phyloP scores from a whole-genome alignment of 495 filamentous ascomycete species.

The Podospora pseudoanserina region DNA sequence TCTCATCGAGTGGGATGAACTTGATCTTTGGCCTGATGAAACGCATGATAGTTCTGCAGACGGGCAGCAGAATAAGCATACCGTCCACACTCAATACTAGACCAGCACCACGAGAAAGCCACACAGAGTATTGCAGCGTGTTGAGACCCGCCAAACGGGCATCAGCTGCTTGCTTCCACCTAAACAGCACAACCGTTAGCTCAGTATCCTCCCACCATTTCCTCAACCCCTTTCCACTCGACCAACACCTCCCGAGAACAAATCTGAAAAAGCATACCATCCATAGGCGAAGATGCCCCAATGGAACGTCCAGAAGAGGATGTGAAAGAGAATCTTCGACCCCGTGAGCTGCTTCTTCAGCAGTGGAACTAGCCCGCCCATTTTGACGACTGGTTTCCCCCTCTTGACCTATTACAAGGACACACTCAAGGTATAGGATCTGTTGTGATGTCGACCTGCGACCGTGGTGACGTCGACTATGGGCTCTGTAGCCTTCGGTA shows the following conservation, averaged over 20 bases:
- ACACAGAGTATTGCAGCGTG: constrained; percentile 80
- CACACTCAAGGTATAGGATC: not conserved
- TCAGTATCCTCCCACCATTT: not conserved
- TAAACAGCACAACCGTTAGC: constrained; percentile 37
- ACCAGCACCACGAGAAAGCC: constrained; percentile 91
- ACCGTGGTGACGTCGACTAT: constrained; percentile 33
- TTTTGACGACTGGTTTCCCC: constrained; percentile 33
- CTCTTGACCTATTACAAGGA: constrained; percentile 18
- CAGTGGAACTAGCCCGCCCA: constrained; percentile 36
- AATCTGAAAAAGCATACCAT: constrained; percentile 61
- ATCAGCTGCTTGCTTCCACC: constrained; percentile 73
- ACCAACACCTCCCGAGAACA: not conserved
- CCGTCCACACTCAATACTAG: constrained; percentile 77
- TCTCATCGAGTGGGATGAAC: constrained; percentile 90
- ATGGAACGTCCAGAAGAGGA: constrained; percentile 82
- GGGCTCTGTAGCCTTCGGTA: constrained; percentile 18
- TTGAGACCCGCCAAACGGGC: constrained; percentile 70
- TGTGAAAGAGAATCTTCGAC: constrained; percentile 72
- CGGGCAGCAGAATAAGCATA: constrained; percentile 83
- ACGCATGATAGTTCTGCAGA: constrained; percentile 86
- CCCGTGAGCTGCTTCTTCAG: constrained; percentile 59
- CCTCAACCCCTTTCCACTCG: not conserved
- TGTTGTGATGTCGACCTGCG: constrained; percentile 48
- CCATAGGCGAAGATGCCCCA: constrained; percentile 76
- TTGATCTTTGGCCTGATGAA: constrained; percentile 80